Percentiles rank a stretch among this genome's conserved stretches.
These are phyloP conservation scores for Acanthamoeba castellanii DNA, from an alignment of 208 protist species.

Conservation along the genomic window DNA sequence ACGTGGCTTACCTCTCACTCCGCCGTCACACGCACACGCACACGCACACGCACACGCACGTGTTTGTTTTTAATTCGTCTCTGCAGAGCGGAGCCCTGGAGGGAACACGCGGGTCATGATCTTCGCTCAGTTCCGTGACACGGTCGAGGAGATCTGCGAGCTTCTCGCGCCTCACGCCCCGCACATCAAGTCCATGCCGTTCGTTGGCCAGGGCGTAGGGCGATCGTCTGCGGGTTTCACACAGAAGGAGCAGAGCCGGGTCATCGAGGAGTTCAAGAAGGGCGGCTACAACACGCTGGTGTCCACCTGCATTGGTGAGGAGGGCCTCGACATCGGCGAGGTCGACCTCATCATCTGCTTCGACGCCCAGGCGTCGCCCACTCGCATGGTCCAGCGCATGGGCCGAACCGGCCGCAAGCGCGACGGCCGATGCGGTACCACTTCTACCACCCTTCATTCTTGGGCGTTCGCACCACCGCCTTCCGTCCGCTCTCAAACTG, in stretches of 20 bases:
- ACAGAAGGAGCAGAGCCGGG: constrained; percentile 69
- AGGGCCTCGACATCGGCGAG: constrained; percentile 91
- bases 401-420: constrained; percentile 91
- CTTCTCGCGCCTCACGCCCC: constrained; percentile 46
- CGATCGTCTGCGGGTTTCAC: constrained; percentile 39
- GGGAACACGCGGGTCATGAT: constrained; percentile 78
- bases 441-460: background rate
- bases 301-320: constrained; percentile 91
- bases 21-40: background rate
- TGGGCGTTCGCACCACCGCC: too few species aligned
- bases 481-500: background rate
- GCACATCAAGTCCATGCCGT: constrained; percentile 50
- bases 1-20: constrained; percentile 28
- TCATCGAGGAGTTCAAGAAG: constrained; percentile 75
- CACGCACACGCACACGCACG: background rate
- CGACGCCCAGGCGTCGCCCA: constrained; percentile 85
- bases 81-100: background rate
- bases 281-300: constrained; percentile 89
- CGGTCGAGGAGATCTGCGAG: constrained; percentile 66
- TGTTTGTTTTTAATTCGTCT: background rate
- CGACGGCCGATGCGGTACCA: constrained; percentile 78
- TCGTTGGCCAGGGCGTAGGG: constrained; percentile 74
- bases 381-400: constrained; percentile 88
- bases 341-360: constrained; percentile 92
- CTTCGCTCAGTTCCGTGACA: constrained; percentile 78